Evolutionary conservation across 164 flowering plant species (phyloP).

Genomic region (Euptelea pleiosperma): DNA sequence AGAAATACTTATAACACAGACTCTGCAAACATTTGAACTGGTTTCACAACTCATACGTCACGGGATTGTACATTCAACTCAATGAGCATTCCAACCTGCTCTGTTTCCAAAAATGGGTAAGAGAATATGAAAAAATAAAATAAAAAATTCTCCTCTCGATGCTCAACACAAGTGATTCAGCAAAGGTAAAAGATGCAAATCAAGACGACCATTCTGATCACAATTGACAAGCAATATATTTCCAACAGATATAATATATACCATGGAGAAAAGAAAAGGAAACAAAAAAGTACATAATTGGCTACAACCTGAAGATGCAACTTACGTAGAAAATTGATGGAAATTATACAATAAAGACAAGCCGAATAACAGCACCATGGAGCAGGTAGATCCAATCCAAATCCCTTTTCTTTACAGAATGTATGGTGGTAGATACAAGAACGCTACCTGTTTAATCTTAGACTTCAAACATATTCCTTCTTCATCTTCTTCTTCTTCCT

Average conservation of each 20-base stretch:
- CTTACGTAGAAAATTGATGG: constrained; percentile 17
- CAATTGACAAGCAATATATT: constrained; percentile 4
- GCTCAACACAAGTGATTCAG: no score
- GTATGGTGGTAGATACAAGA: constrained; percentile 37
- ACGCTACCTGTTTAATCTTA: constrained; percentile 25
- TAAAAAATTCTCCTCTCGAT: no score
- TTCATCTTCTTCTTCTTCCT: constrained; percentile 10
- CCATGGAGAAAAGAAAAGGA: constrained; percentile 3
- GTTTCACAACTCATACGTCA: no score
- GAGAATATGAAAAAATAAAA: no score
- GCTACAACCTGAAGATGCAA: constrained; percentile 26
- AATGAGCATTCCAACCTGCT: no score
- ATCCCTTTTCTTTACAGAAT: constrained; percentile 42
- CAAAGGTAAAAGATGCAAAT: no score
- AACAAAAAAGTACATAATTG: constrained; percentile 14
- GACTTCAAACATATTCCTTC: constrained; percentile 6
- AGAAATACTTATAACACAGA: no score
- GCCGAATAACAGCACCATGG: constrained; percentile 21
- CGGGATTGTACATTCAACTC: no score
- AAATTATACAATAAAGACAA: constrained; percentile 34
- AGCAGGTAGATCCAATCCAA: constrained; percentile 28
- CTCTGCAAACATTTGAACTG: no score
- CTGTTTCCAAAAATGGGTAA: no score
- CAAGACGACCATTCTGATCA: not conserved
- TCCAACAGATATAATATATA: constrained; percentile 9